phyloP scores from a whole-genome alignment of 768 basidiomycete species.

The Termitomyces sp. region DNA sequence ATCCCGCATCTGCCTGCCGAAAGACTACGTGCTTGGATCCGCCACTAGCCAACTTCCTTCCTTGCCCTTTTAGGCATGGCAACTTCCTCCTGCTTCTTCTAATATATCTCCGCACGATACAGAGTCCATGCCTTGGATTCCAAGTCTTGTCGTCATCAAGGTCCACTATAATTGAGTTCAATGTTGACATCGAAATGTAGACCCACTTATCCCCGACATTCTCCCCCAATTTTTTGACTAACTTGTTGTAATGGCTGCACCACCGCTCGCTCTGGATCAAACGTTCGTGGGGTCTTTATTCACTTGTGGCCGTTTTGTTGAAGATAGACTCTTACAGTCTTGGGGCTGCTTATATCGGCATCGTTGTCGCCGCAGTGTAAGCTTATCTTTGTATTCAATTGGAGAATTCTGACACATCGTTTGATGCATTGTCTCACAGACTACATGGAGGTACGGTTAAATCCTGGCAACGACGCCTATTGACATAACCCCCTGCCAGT shows the following conservation, averaged over 20 bases:
- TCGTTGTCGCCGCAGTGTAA: conserved; percentile 46
- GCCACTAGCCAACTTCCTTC: conserved; percentile 7
- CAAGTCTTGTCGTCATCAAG: conserved; percentile 4
- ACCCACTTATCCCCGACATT: no score
- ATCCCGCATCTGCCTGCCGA: no score
- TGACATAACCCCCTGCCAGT: conserved; percentile 28
- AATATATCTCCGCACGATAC: conserved; percentile 3
- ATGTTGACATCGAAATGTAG: neutral
- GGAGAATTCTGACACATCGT: neutral
- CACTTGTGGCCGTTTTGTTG: neutral
- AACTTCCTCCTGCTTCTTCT: conserved; percentile 8
- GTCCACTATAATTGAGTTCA: conserved; percentile 9
- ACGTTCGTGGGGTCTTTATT: conserved; percentile 14
- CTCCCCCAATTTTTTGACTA: no score
- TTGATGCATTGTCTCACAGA: conserved; percentile 23
- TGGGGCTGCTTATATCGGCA: conserved; percentile 49
- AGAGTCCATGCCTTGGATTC: conserved; percentile 7
- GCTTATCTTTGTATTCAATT: conserved; percentile 19
- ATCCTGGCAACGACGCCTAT: neutral
- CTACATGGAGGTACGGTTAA: conserved; percentile 42
- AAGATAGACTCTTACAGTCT: conserved; percentile 25
- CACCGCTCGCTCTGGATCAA: conserved; percentile 14
- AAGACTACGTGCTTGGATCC: conserved; percentile 17
- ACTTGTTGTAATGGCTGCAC: conserved; percentile 10
- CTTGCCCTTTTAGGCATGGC: conserved; percentile 10